phyloP scores from a whole-genome alignment of 2,329 filamentous ascomycete genomes.

The Colletotrichum melonis region DNA sequence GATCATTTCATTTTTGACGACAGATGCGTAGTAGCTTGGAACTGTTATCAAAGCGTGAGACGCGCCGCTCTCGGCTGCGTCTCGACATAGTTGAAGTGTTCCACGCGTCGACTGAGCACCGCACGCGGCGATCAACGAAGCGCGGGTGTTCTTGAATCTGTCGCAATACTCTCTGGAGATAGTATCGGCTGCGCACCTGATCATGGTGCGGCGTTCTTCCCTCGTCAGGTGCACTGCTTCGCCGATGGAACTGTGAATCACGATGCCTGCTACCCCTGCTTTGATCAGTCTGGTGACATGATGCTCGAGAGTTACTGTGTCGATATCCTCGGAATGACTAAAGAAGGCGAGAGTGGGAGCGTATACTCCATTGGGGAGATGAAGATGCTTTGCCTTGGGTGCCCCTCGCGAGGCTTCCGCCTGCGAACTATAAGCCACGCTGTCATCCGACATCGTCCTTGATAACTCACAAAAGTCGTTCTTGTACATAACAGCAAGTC shows the following conservation, averaged over 20 bases:
- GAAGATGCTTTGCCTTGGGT: constrained; percentile 17
- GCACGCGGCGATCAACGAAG: constrained; percentile 76
- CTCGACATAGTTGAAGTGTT: constrained; percentile 72
- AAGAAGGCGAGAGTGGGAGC: constrained; percentile 52
- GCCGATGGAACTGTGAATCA: constrained; percentile 79
- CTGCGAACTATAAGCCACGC: neutral
- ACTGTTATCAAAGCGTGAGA: constrained; percentile 76
- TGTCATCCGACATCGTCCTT: constrained; percentile 8
- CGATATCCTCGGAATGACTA: constrained; percentile 47
- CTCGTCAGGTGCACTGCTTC: constrained; percentile 79
- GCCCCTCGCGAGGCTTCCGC: constrained; percentile 1
- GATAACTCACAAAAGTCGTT: neutral
- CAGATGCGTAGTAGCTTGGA: constrained; percentile 74
- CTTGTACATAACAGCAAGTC: no score
- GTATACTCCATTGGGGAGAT: constrained; percentile 46
- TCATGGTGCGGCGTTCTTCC: constrained; percentile 76
- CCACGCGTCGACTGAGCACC: constrained; percentile 76
- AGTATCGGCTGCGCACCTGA: constrained; percentile 74
- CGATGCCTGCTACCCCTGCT: constrained; percentile 73
- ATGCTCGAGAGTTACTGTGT: constrained; percentile 44
- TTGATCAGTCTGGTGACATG: constrained; percentile 53
- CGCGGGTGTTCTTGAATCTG: constrained; percentile 55
- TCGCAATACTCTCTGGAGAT: constrained; percentile 72
- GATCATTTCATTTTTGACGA: constrained; percentile 68
- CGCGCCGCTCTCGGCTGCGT: constrained; percentile 72